A percentile compares a stretch with the other conserved stretches of the same genome.
Evolutionary conservation across 306 rosid genomes (phyloP).

Genomic region (Prosopis cineraria): DNA sequence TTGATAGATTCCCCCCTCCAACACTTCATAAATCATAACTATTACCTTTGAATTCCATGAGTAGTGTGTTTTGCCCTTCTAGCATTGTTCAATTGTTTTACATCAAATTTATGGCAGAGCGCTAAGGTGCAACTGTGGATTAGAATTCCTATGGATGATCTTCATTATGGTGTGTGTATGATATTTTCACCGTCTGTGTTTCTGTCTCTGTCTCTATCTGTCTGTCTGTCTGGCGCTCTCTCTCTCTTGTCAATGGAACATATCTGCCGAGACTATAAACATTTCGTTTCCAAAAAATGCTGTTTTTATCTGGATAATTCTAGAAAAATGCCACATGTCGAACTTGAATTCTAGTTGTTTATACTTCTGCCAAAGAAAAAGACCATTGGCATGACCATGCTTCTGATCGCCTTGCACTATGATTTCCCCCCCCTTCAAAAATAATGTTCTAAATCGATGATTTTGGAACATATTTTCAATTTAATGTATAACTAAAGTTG

Average conservation of each 20-base stretch:
- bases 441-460: not conserved
- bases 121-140: slow-evolving; percentile 17
- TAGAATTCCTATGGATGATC: not conserved
- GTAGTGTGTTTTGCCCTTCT: slow-evolving; percentile 3
- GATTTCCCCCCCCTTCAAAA: not conserved
- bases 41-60: slow-evolving; percentile 1
- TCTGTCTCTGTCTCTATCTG: not conserved
- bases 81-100: not conserved
- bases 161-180: not conserved
- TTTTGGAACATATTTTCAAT: not conserved
- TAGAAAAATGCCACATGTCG: not conserved
- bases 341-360: not conserved
- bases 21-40: not conserved
- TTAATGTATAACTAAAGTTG: not conserved
- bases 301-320: not conserved
- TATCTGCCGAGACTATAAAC: not conserved
- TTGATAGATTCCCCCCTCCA: not conserved
- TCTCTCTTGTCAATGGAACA: not conserved
- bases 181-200: not conserved
- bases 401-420: not conserved
- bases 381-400: not conserved
- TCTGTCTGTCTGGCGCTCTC: not conserved
- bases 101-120: slow-evolving; percentile 13
- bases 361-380: not conserved
- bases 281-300: not conserved